phyloP scores from a whole-genome alignment of 1,284 basidiomycete genomes.

The Somion occarium region DNA sequence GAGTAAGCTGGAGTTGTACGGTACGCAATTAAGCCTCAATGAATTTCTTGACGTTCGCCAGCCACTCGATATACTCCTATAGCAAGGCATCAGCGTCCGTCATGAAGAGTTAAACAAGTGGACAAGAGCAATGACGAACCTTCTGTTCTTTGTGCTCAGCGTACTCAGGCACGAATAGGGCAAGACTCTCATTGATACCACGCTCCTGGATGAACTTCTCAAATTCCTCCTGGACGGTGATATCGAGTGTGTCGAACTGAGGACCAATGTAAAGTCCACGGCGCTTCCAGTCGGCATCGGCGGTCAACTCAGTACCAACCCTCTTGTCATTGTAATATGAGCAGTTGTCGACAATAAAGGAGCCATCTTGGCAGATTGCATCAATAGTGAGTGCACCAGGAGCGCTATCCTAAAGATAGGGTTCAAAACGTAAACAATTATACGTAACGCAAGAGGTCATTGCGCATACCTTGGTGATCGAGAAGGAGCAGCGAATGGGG shows the following conservation, averaged over 20 bases:
- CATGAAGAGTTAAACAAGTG: too few relatives aligned
- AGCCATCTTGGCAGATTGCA: conserved; percentile 78
- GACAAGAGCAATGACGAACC: conserved; percentile 36
- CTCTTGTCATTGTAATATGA: conserved; percentile 77
- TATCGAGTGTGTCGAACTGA: conserved; percentile 90
- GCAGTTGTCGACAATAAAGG: conserved; percentile 86
- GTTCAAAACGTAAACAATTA: conserved; percentile 3
- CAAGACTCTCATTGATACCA: conserved; percentile 80
- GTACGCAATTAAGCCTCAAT: conserved; percentile 56
- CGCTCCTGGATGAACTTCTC: conserved; percentile 82
- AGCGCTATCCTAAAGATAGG: conserved; percentile 17
- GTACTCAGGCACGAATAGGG: conserved; percentile 81
- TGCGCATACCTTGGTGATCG: conserved; percentile 73
- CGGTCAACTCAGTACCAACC: conserved; percentile 74
- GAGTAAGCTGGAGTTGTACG: too few relatives aligned
- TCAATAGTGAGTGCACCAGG: conserved; percentile 77
- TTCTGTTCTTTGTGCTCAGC: conserved; percentile 89
- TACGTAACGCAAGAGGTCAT: not conserved
- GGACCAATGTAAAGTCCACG: conserved; percentile 92
- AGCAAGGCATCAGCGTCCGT: not conserved
- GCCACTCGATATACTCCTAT: conserved; percentile 91
- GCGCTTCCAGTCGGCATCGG: conserved; percentile 92
- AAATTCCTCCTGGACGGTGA: conserved; percentile 82
- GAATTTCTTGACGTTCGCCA: conserved; percentile 81
- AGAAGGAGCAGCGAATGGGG: conserved; percentile 75